Percentiles rank a stretch among this genome's conserved stretches.
Evolutionary conservation across 1,284 basidiomycete genomes (phyloP).

Genomic region (Cryptococcus hybrid): DNA sequence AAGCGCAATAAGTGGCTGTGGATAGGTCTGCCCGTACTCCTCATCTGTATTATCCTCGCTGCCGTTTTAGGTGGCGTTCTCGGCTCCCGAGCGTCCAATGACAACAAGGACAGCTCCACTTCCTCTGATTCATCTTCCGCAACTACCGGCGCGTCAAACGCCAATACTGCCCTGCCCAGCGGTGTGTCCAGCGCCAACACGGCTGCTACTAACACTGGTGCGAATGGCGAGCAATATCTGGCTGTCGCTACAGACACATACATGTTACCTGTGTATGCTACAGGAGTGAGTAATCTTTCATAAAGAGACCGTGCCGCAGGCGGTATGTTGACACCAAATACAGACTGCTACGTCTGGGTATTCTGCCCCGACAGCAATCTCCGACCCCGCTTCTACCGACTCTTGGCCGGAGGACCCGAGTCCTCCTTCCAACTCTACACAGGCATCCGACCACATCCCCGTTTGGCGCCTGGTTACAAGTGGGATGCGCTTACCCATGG

Average conservation of each 20-base stretch:
- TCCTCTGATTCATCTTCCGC: conserved; percentile 4
- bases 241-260: conserved; percentile 64
- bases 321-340: conserved; percentile 4
- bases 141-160: conserved; percentile 9
- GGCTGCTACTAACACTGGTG: conserved; percentile 38
- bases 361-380: conserved; percentile 67
- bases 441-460: conserved; percentile 70
- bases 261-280: conserved; percentile 82
- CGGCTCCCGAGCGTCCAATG: conserved; percentile 57
- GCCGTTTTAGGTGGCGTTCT: conserved; percentile 77
- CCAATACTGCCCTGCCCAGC: conserved; percentile 32
- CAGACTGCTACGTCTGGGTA: conserved; percentile 79
- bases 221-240: conserved; percentile 40
- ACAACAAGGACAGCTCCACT: conserved; percentile 47
- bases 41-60: conserved; percentile 65
- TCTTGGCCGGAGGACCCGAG: conserved; percentile 77
- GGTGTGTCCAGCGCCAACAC: conserved; percentile 23
- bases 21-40: conserved; percentile 49
- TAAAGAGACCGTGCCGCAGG: conserved; percentile 1
- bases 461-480: conserved; percentile 86
- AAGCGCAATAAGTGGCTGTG: conserved; percentile 47
- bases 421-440: conserved; percentile 59
- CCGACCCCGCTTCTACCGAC: conserved; percentile 55
- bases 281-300: conserved; percentile 61
- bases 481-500: conserved; percentile 73